Percentiles rank a stretch among this genome's conserved stretches.
Evolutionary conservation across 495 filamentous ascomycete genomes (phyloP).

Genomic region (Penicilliopsis zonata): DNA sequence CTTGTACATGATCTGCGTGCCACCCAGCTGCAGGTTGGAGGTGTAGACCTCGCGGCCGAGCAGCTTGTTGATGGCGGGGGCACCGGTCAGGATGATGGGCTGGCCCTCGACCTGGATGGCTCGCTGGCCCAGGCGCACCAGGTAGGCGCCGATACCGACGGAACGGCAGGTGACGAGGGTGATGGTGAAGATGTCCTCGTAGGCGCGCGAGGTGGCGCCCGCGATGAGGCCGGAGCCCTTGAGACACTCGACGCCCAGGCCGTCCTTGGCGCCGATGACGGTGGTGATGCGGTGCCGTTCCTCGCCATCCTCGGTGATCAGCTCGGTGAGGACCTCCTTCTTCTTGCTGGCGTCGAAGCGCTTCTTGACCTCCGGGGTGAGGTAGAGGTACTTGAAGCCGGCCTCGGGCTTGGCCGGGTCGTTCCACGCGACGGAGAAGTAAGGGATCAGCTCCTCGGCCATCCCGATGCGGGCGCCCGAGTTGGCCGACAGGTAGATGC

Average conservation of each 20-base stretch:
- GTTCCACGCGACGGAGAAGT: conserved; percentile 96
- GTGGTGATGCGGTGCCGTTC: conserved; percentile 89
- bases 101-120: conserved; percentile 98
- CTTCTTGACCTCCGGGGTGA: conserved; percentile 75
- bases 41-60: conserved; percentile 97
- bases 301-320: conserved; percentile 75
- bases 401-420: conserved; percentile 69
- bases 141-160: conserved; percentile 95
- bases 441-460: conserved; percentile 91
- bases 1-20: conserved; percentile 99
- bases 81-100: conserved; percentile 97
- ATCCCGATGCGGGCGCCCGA: conserved; percentile 98
- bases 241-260: conserved; percentile 94
- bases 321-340: conserved; percentile 80
- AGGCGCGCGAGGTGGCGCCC: conserved; percentile 90
- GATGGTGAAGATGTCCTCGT: conserved; percentile 98
- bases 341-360: conserved; percentile 74
- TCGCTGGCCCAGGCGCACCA: conserved; percentile 93
- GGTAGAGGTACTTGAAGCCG: conserved; percentile 98
- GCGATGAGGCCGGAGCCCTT: conserved; percentile 96
- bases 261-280: conserved; percentile 88
- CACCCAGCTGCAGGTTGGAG: conserved; percentile 96
- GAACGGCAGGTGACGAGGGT: conserved; percentile 96
- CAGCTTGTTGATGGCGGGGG: conserved; percentile 94
- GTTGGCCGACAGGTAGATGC: conserved; percentile 97